These are phyloP conservation scores for Xylaria sp. DNA, from an alignment of 2,329 filamentous ascomycete genomes.

Conservation along the genomic window DNA sequence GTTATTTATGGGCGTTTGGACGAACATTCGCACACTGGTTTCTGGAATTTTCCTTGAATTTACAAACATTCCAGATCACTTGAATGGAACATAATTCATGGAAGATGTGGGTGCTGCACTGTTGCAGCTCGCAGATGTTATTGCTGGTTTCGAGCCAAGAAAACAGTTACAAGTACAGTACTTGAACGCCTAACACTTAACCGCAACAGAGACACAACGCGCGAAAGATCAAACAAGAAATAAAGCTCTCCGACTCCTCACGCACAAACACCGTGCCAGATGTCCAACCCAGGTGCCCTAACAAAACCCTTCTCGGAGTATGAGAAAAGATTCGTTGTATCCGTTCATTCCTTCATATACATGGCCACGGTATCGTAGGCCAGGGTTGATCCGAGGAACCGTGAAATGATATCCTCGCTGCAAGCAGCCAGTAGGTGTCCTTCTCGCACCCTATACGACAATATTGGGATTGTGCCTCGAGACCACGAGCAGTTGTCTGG, in stretches of 20 bases:
- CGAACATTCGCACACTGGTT: neutral
- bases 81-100: neutral
- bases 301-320: slow-evolving; percentile 46
- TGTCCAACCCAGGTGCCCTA: slow-evolving; percentile 47
- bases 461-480: slow-evolving; percentile 12
- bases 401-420: slow-evolving; percentile 25
- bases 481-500: slow-evolving; percentile 26
- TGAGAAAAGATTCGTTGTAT: slow-evolving; percentile 45
- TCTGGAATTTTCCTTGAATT: neutral
- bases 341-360: slow-evolving; percentile 44
- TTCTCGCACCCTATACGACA: slow-evolving; percentile 20
- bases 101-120: slow-evolving; percentile 9
- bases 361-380: slow-evolving; percentile 35
- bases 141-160: slow-evolving; percentile 23
- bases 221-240: slow-evolving; percentile 39
- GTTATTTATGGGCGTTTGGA: neutral
- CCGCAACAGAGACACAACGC: slow-evolving; percentile 31
- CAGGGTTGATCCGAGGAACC: slow-evolving; percentile 23
- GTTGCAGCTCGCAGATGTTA: slow-evolving; percentile 25
- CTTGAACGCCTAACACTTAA: slow-evolving; percentile 38
- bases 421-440: slow-evolving; percentile 18
- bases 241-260: slow-evolving; percentile 39
- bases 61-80: neutral
- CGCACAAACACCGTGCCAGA: slow-evolving; percentile 42
- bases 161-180: slow-evolving; percentile 36